Percentiles rank a stretch among this genome's conserved stretches.
Evolutionary conservation across 176 grass and related monocot species (phyloP).

Genomic region (Eragrostis curvula): DNA sequence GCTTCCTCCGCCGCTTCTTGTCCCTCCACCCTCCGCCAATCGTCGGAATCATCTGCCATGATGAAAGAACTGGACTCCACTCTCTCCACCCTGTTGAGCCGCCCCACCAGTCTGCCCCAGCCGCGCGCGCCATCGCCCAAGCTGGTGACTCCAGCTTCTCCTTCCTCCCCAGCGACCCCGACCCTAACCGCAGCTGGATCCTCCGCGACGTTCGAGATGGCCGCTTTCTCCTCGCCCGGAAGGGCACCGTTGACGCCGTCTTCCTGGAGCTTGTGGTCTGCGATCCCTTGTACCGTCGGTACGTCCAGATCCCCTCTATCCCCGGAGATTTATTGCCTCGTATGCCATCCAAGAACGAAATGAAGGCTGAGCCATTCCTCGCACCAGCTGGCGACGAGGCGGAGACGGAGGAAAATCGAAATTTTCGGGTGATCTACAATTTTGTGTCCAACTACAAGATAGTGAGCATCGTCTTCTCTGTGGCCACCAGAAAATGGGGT

Average conservation of each 20-base stretch:
- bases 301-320: slow-evolving; percentile 1
- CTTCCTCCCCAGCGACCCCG: background rate
- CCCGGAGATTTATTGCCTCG: background rate
- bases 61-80: accelerated
- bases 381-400: background rate
- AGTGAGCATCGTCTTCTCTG: slow-evolving; percentile 16
- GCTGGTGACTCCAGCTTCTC: background rate
- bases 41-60: background rate
- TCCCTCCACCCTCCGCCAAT: background rate
- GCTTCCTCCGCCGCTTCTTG: background rate
- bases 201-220: background rate
- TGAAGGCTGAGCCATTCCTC: slow-evolving; percentile 33
- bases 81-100: background rate
- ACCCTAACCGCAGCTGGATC: accelerated
- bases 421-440: slow-evolving; percentile 7
- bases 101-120: background rate
- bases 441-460: background rate
- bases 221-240: background rate
- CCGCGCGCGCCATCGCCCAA: background rate
- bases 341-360: background rate
- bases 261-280: background rate
- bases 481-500: background rate
- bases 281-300: background rate
- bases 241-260: background rate
- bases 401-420: background rate